These are phyloP conservation scores for Hanseniaspora uvarum DNA, from an alignment of 1,139 yeast genomes.

Conservation along the genomic window DNA sequence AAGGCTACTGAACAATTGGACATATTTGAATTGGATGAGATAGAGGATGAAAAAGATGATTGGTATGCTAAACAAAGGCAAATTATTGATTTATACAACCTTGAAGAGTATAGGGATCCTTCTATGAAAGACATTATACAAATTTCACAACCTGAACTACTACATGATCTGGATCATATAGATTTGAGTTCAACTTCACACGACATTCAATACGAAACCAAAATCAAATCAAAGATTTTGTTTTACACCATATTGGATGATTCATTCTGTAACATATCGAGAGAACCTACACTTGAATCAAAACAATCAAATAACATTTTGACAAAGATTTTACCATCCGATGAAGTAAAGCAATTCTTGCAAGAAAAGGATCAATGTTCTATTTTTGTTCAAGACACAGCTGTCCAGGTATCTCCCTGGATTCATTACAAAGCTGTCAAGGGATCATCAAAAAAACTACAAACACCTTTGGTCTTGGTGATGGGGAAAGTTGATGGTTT, in stretches of 20 bases:
- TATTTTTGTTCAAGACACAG: constrained; percentile 6
- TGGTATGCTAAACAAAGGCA: background rate
- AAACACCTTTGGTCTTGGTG: constrained; percentile 4
- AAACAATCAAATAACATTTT: background rate
- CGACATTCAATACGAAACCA: constrained; percentile 11
- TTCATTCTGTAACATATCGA: background rate
- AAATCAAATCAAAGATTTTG: constrained; percentile 7
- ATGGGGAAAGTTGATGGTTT: constrained; percentile 16
- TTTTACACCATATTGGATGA: constrained; percentile 9
- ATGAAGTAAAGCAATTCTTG: background rate
- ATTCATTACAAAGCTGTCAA: background rate
- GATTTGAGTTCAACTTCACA: background rate
- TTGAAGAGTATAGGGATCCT: constrained; percentile 1
- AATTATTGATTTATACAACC: constrained; percentile 1
- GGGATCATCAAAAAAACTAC: background rate
- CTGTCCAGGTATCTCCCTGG: constrained; percentile 15
- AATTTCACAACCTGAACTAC: background rate
- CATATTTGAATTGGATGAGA: background rate
- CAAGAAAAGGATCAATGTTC: constrained; percentile 5
- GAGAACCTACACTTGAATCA: background rate
- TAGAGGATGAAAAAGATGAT: background rate
- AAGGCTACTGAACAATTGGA: constrained; percentile 10
- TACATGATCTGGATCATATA: background rate
- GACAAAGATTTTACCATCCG: constrained; percentile 1
- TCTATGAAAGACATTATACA: background rate